phyloP scores from a whole-genome alignment of 345 rosid genomes.

The Adansonia digitata region DNA sequence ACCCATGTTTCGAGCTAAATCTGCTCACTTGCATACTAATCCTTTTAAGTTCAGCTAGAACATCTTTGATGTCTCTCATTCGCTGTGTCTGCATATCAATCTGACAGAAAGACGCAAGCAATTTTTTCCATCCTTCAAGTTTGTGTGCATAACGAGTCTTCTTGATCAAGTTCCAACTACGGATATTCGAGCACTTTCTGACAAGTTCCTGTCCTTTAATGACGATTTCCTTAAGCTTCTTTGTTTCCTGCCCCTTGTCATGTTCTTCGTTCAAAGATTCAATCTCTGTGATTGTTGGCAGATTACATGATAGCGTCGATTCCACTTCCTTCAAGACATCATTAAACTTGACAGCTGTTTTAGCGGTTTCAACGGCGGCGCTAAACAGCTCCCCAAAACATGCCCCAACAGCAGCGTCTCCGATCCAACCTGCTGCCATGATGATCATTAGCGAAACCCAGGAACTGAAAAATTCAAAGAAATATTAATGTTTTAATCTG shows the following conservation, averaged over 20 bases:
- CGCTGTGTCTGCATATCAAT: slow-evolving; percentile 14
- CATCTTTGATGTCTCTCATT: slow-evolving; percentile 20
- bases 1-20: slow-evolving; percentile 5
- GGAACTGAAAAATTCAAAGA: not conserved
- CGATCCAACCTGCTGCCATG: slow-evolving; percentile 2
- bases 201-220: slow-evolving; percentile 11
- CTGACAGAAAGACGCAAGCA: slow-evolving; percentile 15
- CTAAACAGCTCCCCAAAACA: slow-evolving; percentile 16
- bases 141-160: not conserved
- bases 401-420: slow-evolving; percentile 24
- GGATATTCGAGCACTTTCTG: not conserved
- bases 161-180: not conserved
- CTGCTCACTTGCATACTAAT: not conserved
- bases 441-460: not conserved
- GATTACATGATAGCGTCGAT: slow-evolving; percentile 7
- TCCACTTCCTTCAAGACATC: slow-evolving; percentile 12
- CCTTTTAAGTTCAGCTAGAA: not conserved
- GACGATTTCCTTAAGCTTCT: not conserved
- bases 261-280: slow-evolving; percentile 3
- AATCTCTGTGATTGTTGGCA: slow-evolving; percentile 4
- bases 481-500: not conserved
- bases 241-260: slow-evolving; percentile 15
- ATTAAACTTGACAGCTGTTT: slow-evolving; percentile 13
- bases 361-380: not conserved
- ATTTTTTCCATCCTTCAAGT: slow-evolving; percentile 15